Evolutionary conservation across 1,284 basidiomycete species (phyloP), one percentile per base, ranked within the genome.

Genomic region (Retiboletus flavoniger): DNA sequence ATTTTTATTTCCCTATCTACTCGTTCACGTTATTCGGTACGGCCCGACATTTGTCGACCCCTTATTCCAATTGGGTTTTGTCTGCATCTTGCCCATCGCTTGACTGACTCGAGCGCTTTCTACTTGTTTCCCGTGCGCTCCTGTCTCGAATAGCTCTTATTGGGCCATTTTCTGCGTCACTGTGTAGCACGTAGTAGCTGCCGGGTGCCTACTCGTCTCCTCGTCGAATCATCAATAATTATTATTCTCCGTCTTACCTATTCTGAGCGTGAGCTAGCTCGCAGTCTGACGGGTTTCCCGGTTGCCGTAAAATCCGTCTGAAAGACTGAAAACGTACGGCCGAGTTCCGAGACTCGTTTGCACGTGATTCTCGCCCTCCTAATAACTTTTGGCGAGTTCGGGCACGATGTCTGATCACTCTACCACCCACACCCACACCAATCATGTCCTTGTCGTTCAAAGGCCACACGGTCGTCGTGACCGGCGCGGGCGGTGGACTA

Each of bases 401-500:
- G 31, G 24, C 41, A 28, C 28, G 10, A 26, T n/a, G 26, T 28
- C n/a, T n/a, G n/a, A n/a, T n/a, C n/a, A n/a, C n/a, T n/a, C n/a
- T n/a, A n/a, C n/a, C 24, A 24, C 24, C 24, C 24, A 24, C 24
- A n/a, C n/a, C 11, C 9, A 7, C 24, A 13, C 13, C 3, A 7
- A 29, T n/a, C 47, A 71, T 66, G 63, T 61, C 73, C 46, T 72
- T 91, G 24, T 88, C 86, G 7, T 98, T 96, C 82, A 90, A 93
- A 75, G 90, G 89, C 61, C 92, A 97, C 58, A 95, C 93, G 36
- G 92, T 95, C 61, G 83, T 99, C 63, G 78, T 99, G 60, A 99
- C 97, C 46, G 97, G 97, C 54, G 95, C 94, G 51, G 97, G 97
- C 32, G 93, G 94, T 59, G 96, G 97, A 35, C 82, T 99, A 24